Base-by-base conservation (phyloP, 306 rosid genomes). In the Pyrus pyrifolia region DNA sequence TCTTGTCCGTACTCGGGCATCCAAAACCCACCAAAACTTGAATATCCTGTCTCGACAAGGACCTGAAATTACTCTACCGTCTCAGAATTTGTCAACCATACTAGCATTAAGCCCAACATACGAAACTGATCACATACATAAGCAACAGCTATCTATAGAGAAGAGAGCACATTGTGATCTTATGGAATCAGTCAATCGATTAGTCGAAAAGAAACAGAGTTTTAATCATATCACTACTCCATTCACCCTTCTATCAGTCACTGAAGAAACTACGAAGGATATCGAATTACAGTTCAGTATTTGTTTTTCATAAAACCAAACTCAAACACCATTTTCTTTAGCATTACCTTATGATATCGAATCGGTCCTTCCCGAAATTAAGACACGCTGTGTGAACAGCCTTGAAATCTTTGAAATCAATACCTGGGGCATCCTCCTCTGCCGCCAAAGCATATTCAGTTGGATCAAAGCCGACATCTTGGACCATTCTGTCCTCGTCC, bases 11-110 rank as follows among this genome's bases (percentile, higher is more conserved):
- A 82, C 82, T 95, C 23, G 96, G 97, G 86, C 98, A 95, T 73
- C 98, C 98, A 77, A 86, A 90, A 83, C 98, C 98, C 71, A 92
- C 97, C 90, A 92, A 79, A 82, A 85, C 63, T 78, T 95, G 97
- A 72, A 95, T 90, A 74, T 95, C 97, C 85, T 85, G 83, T 86
- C 90, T 88, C 62, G 90, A 90, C 87, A 95, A 83, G 73, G 98
- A 87, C 96, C 98, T 95, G 92, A 79, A 89, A 89, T 78, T 78
- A 79, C 59, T 74, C 67, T 51, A 68, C 46, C 9, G 18, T 71
- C 83, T 84, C 87, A 90, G 83, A 72, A 69, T 70, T 81, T 63
- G 25, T 15, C 64, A 62, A 49, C 44, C 70, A 51, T 38, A 75
- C 42, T 31, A 40, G 38, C 68, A 72, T 59, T 55, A 46, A 68